Evolutionary conservation across 805 yeast species (phyloP).

Genomic region (Yamadazyma nakazawae): DNA sequence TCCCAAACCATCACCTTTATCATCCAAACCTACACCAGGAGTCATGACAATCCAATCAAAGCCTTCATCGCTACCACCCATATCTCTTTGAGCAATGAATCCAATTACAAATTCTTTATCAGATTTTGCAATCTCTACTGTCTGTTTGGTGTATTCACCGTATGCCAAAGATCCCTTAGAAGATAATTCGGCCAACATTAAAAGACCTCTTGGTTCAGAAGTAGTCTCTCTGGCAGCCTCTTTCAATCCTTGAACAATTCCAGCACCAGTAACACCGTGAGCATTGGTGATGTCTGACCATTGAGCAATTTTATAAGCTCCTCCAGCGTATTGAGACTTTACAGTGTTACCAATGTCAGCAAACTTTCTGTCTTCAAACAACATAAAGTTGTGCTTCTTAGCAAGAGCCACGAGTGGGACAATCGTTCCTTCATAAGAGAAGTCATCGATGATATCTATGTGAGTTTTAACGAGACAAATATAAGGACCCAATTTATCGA

Average conservation of each 20-base stretch:
- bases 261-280: slow-evolving; percentile 95
- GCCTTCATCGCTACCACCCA: slow-evolving; percentile 80
- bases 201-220: slow-evolving; percentile 77
- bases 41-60: slow-evolving; percentile 97
- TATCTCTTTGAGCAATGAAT: slow-evolving; percentile 87
- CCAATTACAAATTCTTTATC: slow-evolving; percentile 93
- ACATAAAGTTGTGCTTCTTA: slow-evolving; percentile 78
- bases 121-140: slow-evolving; percentile 84
- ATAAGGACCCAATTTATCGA: slow-evolving; percentile 84
- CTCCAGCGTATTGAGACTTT: slow-evolving; percentile 87
- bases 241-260: slow-evolving; percentile 84
- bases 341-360: slow-evolving; percentile 99
- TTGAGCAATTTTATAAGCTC: slow-evolving; percentile 80
- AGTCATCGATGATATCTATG: slow-evolving; percentile 88
- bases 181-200: slow-evolving; percentile 94
- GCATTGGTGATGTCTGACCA: slow-evolving; percentile 99
- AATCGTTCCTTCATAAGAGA: slow-evolving; percentile 75
- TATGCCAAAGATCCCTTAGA: slow-evolving; percentile 91
- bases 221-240: slow-evolving; percentile 74
- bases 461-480: slow-evolving; percentile 93
- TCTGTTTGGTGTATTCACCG: slow-evolving; percentile 83
- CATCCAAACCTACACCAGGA: slow-evolving; percentile 98
- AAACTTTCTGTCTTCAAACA: slow-evolving; percentile 96
- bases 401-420: slow-evolving; percentile 70
- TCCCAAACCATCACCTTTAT: slow-evolving; percentile 92